Evolutionary conservation across 2,329 filamentous ascomycete genomes (phyloP), one percentile per base, ranked within the genome.

Genomic region (Pezicula radicicola): DNA sequence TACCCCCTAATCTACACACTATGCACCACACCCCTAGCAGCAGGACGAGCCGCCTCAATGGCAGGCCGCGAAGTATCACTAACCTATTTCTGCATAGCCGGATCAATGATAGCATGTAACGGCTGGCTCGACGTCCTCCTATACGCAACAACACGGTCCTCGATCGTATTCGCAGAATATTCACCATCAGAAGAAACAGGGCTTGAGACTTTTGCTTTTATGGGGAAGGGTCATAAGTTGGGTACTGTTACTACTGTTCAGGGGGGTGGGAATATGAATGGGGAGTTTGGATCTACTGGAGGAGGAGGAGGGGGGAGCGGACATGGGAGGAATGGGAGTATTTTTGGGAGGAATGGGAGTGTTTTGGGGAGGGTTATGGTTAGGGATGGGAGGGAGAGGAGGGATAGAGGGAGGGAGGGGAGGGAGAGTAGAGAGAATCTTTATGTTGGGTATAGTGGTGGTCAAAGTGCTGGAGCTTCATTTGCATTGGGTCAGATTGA

Each of bases 1-100:
- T 89, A 89, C 54, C 86, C 86, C 0, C 62, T 85, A 57, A 84
- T 88, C 56, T 89, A 89, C 64, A 75, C 87, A 6, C 60, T 86
- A n/a, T 86, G 85, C 63, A 89, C 85, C 0, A 74, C 84, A 0
- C 86, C 86, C 0, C 72, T 89, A 1, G 84, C 84, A 4, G 74
- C 80, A 0, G 83, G 84, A 13, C 79, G 85, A 53, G 83, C 88
- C 61, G 77, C 78, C 15, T 77, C 76, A 18, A 85, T 88, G 78
- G 75, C 79, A 0, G 78, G 80, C 1, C 68, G 71, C 9, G 46
- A 70, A 0, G 73, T 83, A 3, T 74, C 78, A 0, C 70, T 82
- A 1, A 68, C 65, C 0, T 85, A 81, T 63, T 85, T 83, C 63
- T 79, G 77, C 62, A 74, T 83, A 10, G 79, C 83, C 0, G 83